Conservation (phyloP, 2,329 filamentous ascomycete species). For the Verticillium alfalfae region DNA sequence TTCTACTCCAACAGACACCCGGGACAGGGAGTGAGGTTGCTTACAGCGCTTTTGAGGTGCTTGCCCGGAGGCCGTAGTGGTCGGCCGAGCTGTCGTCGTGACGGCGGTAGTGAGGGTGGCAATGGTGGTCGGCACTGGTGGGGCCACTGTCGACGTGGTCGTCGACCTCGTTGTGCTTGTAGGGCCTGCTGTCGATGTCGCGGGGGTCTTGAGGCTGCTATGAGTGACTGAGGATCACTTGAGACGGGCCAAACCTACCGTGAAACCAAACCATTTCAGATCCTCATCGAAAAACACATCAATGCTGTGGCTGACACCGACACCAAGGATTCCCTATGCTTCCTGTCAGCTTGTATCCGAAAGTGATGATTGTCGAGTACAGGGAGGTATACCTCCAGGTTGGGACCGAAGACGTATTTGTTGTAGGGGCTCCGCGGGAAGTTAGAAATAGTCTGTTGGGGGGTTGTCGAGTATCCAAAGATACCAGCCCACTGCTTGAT, state of each 20-base stretch:
- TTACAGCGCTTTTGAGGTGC: not conserved
- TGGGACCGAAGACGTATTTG: conserved; percentile 30
- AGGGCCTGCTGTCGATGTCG: conserved; percentile 1
- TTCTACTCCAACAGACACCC: too few relatives aligned
- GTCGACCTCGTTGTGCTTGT: not conserved
- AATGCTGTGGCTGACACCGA: conserved; percentile 8
- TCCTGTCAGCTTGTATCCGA: not conserved
- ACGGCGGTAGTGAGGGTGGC: not conserved
- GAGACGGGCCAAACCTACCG: not conserved
- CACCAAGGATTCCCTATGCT: conserved; percentile 7
- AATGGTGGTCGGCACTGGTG: conserved; percentile 2
- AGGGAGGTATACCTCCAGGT: conserved; percentile 12
- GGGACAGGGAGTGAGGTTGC: not conserved
- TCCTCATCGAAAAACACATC: conserved; percentile 10
- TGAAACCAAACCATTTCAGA: conserved; percentile 11
- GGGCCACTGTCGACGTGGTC: conserved; percentile 1
- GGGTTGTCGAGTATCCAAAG: conserved; percentile 30
- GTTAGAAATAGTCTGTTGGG: conserved; percentile 22
- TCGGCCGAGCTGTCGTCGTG: not conserved
- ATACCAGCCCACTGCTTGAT: conserved; percentile 51
- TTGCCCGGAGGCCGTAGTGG: not conserved
- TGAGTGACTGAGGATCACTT: too few relatives aligned
- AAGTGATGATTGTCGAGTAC: not conserved
- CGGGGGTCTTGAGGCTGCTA: conserved; percentile 1
- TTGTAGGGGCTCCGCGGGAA: conserved; percentile 30